Conservation (phyloP, 2,329 filamentous ascomycete species). For the Madurella mycetomatis region DNA sequence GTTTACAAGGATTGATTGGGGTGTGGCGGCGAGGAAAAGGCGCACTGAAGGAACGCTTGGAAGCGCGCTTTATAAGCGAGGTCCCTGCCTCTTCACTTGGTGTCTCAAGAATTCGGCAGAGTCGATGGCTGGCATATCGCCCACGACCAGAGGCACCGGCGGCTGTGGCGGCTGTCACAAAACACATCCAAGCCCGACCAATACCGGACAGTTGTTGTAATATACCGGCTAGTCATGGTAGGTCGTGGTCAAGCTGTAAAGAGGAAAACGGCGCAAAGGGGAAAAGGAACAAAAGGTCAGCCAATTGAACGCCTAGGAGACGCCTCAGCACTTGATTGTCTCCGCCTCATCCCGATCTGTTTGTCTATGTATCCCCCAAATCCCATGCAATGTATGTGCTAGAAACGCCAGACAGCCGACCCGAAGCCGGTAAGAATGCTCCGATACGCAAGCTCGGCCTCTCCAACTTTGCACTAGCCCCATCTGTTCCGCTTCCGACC, state of each 20-base stretch:
- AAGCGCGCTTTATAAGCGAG: not conserved
- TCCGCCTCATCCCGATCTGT: conserved; percentile 18
- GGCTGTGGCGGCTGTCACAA: not conserved
- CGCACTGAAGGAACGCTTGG: not conserved
- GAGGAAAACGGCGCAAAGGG: conserved; percentile 14
- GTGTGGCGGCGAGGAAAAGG: not conserved
- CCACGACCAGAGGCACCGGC: no score
- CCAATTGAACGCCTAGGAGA: conserved; percentile 39
- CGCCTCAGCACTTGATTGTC: conserved; percentile 54
- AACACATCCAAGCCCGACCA: not conserved
- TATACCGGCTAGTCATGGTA: not conserved
- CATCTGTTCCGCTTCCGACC: not conserved
- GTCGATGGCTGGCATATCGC: no score
- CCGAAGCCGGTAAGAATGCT: not conserved
- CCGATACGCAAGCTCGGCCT: not conserved
- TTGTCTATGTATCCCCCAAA: conserved; percentile 11
- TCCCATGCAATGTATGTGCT: conserved; percentile 11
- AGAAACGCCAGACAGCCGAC: not conserved
- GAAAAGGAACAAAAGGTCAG: conserved; percentile 13
- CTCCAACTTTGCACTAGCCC: not conserved
- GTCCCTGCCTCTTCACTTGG: no score
- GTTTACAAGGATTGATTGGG: conserved; percentile 26
- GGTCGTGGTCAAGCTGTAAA: not conserved
- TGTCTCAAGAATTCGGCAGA: no score
- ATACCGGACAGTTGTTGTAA: not conserved